phyloP scores from a whole-genome alignment of 768 basidiomycete species.

The Suillus tomentosus region DNA sequence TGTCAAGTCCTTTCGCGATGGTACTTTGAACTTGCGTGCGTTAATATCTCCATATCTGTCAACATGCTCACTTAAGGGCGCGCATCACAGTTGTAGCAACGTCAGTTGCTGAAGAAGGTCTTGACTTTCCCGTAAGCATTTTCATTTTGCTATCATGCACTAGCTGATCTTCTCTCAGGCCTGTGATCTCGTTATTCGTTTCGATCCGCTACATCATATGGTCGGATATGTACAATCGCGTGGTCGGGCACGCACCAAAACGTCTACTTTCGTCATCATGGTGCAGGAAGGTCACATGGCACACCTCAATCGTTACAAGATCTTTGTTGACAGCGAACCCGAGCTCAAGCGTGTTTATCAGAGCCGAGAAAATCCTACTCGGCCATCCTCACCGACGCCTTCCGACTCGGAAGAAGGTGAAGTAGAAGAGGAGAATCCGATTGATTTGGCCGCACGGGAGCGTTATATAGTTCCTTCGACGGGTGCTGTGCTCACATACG shows the following conservation, averaged over 20 bases:
- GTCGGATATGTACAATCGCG: slow-evolving; percentile 89
- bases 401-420: slow-evolving; percentile 36
- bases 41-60: slow-evolving; percentile 17
- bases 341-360: slow-evolving; percentile 67
- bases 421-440: slow-evolving; percentile 49
- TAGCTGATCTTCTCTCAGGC: slow-evolving; percentile 46
- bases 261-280: slow-evolving; percentile 83
- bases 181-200: slow-evolving; percentile 85
- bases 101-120: slow-evolving; percentile 88
- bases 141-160: neutral
- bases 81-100: slow-evolving; percentile 67
- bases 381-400: slow-evolving; percentile 27
- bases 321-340: slow-evolving; percentile 61
- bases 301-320: slow-evolving; percentile 59
- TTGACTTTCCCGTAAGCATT: slow-evolving; percentile 75
- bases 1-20: slow-evolving; percentile 64
- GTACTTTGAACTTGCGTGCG: slow-evolving; percentile 69
- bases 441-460: slow-evolving; percentile 67
- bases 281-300: slow-evolving; percentile 59
- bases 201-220: slow-evolving; percentile 81
- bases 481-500: slow-evolving; percentile 80
- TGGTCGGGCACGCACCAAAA: slow-evolving; percentile 76
- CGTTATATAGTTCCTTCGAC: slow-evolving; percentile 71
- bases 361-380: slow-evolving; percentile 41
- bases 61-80: neutral